Percentiles rank a stretch among this genome's conserved stretches.
Conservation (phyloP, 1,139 yeast species). For the Diutina rugosa region DNA sequence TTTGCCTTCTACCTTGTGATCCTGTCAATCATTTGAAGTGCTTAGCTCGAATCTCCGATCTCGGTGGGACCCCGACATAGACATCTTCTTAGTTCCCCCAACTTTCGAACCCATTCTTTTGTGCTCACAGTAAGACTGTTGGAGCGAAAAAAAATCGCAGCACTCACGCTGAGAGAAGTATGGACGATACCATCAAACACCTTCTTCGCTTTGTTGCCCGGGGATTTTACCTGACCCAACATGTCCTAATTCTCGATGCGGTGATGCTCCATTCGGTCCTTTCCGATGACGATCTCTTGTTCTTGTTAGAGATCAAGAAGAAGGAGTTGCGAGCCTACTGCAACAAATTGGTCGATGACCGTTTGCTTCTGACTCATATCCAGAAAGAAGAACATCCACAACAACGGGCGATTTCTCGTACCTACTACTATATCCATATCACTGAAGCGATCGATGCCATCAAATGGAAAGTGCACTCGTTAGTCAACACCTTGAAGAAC, state of each 20-base stretch:
- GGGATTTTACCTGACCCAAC: constrained; percentile 80
- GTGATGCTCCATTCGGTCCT: constrained; percentile 81
- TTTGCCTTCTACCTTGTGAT: no score
- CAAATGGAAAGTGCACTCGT: constrained; percentile 89
- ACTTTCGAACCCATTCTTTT: no score
- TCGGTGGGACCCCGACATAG: no score
- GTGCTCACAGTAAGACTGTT: background rate
- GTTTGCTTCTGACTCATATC: constrained; percentile 50
- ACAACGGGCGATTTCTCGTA: constrained; percentile 55
- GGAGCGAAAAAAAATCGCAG: background rate
- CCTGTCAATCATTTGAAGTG: no score
- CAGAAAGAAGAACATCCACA: constrained; percentile 78
- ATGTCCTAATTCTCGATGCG: constrained; percentile 78
- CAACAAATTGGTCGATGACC: constrained; percentile 72
- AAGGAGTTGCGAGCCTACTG: constrained; percentile 80
- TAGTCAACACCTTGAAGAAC: constrained; percentile 67
- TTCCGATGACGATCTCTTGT: constrained; percentile 86
- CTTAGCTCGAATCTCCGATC: no score
- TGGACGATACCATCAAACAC: constrained; percentile 5
- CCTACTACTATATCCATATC: constrained; percentile 77
- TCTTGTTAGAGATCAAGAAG: constrained; percentile 68
- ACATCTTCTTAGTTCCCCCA: no score
- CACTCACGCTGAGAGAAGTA: background rate
- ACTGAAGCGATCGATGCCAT: constrained; percentile 93
- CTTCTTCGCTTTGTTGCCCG: constrained; percentile 39